phyloP scores from a whole-genome alignment of 768 basidiomycete genomes.

The Guyanaporus albipodus region DNA sequence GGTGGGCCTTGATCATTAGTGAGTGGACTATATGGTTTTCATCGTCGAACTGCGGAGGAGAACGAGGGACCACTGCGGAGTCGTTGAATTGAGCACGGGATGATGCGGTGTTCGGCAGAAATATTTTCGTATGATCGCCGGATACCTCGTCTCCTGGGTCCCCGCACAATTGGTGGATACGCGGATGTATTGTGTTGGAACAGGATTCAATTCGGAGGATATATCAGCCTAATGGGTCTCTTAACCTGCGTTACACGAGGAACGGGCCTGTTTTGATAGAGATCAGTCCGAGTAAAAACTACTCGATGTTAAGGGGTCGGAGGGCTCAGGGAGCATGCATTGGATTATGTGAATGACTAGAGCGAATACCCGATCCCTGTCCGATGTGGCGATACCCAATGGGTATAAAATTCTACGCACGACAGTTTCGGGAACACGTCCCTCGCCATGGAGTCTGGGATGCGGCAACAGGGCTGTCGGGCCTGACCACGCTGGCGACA shows the following conservation, averaged over 20 bases:
- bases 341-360: too few relatives aligned
- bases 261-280: too few relatives aligned
- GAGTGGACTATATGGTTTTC: background rate
- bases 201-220: background rate
- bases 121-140: background rate
- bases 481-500: slow-evolving; percentile 9
- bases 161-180: background rate
- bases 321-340: too few relatives aligned
- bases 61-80: background rate
- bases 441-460: background rate
- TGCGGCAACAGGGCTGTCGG: background rate
- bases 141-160: background rate
- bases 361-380: too few relatives aligned
- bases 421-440: too few relatives aligned
- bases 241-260: too few relatives aligned
- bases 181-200: background rate
- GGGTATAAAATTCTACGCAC: too few relatives aligned
- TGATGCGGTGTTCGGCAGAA: background rate
- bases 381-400: too few relatives aligned
- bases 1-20: background rate
- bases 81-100: background rate
- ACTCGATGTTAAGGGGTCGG: too few relatives aligned
- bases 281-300: too few relatives aligned
- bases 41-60: background rate
- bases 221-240: too few relatives aligned